phyloP scores from a whole-genome alignment of 495 filamentous ascomycete genomes.

The Entonaema liquescens region DNA sequence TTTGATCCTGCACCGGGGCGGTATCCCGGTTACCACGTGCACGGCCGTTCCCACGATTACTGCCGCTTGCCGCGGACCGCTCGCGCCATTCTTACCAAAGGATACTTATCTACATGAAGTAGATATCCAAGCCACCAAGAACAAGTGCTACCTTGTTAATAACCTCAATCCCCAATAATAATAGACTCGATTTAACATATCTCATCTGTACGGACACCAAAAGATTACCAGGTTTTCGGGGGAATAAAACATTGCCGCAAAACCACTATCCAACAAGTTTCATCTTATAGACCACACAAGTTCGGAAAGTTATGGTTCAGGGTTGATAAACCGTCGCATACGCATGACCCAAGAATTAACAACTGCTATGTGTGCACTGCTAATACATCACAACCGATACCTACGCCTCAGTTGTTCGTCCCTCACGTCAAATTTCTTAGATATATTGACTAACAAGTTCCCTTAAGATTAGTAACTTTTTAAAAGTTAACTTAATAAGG shows the following conservation, averaged over 20 bases:
- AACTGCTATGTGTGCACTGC: not conserved
- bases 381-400: not conserved
- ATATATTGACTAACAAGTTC: not conserved
- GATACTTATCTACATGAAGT: not conserved
- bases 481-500: not conserved
- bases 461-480: not conserved
- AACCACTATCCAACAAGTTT: not conserved
- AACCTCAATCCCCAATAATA: too few species aligned
- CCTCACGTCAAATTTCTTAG: not conserved
- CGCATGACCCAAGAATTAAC: not conserved
- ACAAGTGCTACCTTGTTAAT: not conserved
- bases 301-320: not conserved
- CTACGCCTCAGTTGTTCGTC: not conserved
- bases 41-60: not conserved
- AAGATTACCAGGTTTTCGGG: not conserved
- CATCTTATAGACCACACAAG: not conserved
- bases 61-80: not conserved
- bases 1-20: constrained; percentile 1
- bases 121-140: not conserved
- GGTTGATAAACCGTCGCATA: not conserved
- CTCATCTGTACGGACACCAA: too few species aligned
- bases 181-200: too few species aligned
- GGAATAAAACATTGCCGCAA: not conserved
- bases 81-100: not conserved
- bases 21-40: constrained; percentile 20